Evolutionary conservation across 495 filamentous ascomycete genomes (phyloP), one percentile per base, ranked within the genome.

Genomic region (Tuber microsphaerosporum): DNA sequence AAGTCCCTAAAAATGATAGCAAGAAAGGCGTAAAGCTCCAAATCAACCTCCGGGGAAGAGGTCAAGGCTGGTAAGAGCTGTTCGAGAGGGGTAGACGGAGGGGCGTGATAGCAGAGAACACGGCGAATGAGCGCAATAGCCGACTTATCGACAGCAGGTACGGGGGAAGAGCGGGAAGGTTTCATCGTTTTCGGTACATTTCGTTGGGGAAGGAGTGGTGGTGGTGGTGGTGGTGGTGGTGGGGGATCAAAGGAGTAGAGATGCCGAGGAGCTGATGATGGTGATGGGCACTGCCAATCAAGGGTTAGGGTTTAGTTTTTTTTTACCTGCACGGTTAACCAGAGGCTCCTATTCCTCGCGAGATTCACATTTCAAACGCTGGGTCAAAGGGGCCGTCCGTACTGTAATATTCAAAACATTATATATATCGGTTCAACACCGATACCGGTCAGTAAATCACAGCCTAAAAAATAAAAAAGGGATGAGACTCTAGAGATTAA

Each of bases 41-140:
- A 85, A 81, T 99, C 95, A 75, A 97, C 89, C 75, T 94, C 92
- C 82, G 97, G 95, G 74, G 92, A 93, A 84, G 92, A 94, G 31
- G 95, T 97, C 78, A 99, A 88, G 34, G 94, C 93, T 48, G 94
- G 95, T 61, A 99, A 84, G 42, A 97, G 86, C 77, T 94, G 92
- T 71, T 94, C 89, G 75, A 96, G 85, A 74, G 90, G 86, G 34
- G 84, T 82, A 44, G 88, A 86, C 41, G 89, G 86, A 22, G 81
- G 76, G 1, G 78, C 72, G 37, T 83, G 76, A 17, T 83, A 73
- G 80, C 90, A 92, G n/a, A 93, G 86, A 22, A 89, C 87, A 19
- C 89, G 88, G 75, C 90, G 87, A 76, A 93, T 90, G 70, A 92
- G 86, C 37, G 86, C 84, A 7, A 85, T 81, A 2, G 90, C 91